Evolutionary conservation across 2,329 filamentous ascomycete genomes (phyloP).

Genomic region (Calonectria ilicicola): DNA sequence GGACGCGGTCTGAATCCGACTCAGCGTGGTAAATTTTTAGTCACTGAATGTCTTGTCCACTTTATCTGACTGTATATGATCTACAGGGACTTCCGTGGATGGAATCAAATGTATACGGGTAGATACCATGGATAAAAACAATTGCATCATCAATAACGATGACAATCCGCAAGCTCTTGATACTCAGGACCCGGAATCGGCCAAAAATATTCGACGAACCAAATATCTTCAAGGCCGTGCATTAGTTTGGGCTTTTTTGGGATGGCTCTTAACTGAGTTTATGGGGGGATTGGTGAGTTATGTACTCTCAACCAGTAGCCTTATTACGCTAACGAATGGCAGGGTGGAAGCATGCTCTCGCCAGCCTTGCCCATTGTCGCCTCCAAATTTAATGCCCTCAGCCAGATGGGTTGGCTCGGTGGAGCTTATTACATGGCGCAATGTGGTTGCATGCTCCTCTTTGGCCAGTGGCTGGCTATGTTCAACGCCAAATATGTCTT

Average conservation of each 20-base stretch:
- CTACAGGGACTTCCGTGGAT: not conserved
- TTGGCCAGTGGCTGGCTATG: not conserved
- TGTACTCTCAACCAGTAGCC: no score
- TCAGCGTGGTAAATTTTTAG: not conserved
- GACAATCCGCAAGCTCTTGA: not conserved
- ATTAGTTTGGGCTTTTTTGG: not conserved
- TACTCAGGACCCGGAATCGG: no score
- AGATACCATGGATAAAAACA: not conserved
- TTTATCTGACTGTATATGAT: not conserved
- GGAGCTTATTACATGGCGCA: conserved; percentile 10
- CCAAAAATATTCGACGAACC: not conserved
- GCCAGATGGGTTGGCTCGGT: conserved; percentile 2
- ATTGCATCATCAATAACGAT: not conserved
- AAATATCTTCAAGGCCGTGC: not conserved
- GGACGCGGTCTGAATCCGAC: not conserved
- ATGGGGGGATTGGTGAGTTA: not conserved
- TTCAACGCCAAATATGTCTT: conserved; percentile 7
- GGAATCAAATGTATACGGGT: not conserved
- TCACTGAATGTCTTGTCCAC: not conserved
- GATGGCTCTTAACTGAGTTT: not conserved
- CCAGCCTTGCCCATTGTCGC: conserved; percentile 1
- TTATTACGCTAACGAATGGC: not conserved
- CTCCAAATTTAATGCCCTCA: not conserved
- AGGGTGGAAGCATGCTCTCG: not conserved
- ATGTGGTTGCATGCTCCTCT: conserved; percentile 8